These are phyloP conservation scores for Rhodocollybia butyracea DNA, from an alignment of 768 basidiomycete genomes.

Conservation along the genomic window DNA sequence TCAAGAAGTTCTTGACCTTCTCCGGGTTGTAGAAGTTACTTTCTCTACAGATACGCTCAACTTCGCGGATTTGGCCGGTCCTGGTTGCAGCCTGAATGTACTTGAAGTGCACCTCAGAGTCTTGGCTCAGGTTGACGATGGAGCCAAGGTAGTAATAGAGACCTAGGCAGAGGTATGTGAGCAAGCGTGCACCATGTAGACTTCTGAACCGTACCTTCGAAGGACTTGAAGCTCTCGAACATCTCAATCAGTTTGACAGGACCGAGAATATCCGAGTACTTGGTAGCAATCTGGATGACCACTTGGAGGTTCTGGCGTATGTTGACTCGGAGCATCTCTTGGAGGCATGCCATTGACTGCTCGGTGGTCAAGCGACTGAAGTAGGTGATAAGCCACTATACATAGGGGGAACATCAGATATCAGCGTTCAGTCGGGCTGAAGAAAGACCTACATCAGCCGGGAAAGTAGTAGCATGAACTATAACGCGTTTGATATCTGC, in stretches of 20 bases:
- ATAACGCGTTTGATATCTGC: conserved; percentile 99
- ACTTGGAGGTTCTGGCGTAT: conserved; percentile 97
- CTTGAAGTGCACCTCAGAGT: conserved; percentile 98
- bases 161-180: conserved; percentile 36
- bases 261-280: conserved; percentile 97
- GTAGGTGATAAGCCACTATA: conserved; percentile 92
- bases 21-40: conserved; percentile 98
- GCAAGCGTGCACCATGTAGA: background rate
- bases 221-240: conserved; percentile 97
- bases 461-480: conserved; percentile 84
- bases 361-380: conserved; percentile 97
- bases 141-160: conserved; percentile 99
- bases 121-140: conserved; percentile 93
- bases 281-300: conserved; percentile 96
- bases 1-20: conserved; percentile 99
- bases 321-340: conserved; percentile 96
- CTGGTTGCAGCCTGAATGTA: conserved; percentile 99
- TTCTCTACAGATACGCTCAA: conserved; percentile 97
- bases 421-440: conserved; percentile 4
- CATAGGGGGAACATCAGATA: background rate
- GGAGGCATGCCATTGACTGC: conserved; percentile 92
- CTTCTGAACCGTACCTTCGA: conserved; percentile 64
- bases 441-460: conserved; percentile 65
- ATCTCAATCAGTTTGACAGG: conserved; percentile 97
- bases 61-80: conserved; percentile 97